Percentiles rank a stretch among this genome's conserved stretches.
phyloP scores from a whole-genome alignment of 768 basidiomycete genomes.

The Lactarius quietus region DNA sequence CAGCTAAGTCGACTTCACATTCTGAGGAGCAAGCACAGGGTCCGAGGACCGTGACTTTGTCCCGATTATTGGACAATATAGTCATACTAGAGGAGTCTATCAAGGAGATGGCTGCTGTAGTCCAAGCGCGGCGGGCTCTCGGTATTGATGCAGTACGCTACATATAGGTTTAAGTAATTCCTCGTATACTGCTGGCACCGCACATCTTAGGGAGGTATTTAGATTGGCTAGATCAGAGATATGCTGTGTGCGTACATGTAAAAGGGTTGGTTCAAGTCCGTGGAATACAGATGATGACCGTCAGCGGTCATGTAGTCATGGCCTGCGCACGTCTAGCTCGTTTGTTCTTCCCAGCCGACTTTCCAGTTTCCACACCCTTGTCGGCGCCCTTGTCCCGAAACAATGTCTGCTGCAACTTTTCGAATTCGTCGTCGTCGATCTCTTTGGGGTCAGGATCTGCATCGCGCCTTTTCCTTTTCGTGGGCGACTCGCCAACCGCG shows the following conservation, averaged over 20 bases:
- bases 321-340: slow-evolving; percentile 17
- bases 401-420: slow-evolving; percentile 54
- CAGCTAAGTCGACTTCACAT: slow-evolving; percentile 27
- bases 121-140: slow-evolving; percentile 76
- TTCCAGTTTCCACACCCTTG: slow-evolving; percentile 29
- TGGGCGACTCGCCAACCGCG: slow-evolving; percentile 38
- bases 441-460: slow-evolving; percentile 46
- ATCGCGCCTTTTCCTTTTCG: slow-evolving; percentile 44
- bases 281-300: slow-evolving; percentile 1
- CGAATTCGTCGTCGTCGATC: slow-evolving; percentile 64
- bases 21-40: slow-evolving; percentile 33
- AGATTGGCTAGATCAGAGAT: slow-evolving; percentile 7
- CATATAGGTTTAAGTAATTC: slow-evolving; percentile 42
- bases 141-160: slow-evolving; percentile 83
- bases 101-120: slow-evolving; percentile 85
- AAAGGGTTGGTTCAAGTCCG: neutral
- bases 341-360: slow-evolving; percentile 18
- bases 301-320: neutral
- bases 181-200: neutral
- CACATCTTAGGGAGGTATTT: neutral
- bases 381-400: slow-evolving; percentile 43
- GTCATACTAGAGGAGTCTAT: slow-evolving; percentile 93
- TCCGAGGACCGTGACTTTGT: slow-evolving; percentile 60
- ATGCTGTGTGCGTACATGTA: slow-evolving; percentile 15
- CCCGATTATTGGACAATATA: slow-evolving; percentile 86